These are phyloP conservation scores for Dorcoceras hygrometricum DNA, from an alignment of 257 asterid species.

Conservation along the genomic window DNA sequence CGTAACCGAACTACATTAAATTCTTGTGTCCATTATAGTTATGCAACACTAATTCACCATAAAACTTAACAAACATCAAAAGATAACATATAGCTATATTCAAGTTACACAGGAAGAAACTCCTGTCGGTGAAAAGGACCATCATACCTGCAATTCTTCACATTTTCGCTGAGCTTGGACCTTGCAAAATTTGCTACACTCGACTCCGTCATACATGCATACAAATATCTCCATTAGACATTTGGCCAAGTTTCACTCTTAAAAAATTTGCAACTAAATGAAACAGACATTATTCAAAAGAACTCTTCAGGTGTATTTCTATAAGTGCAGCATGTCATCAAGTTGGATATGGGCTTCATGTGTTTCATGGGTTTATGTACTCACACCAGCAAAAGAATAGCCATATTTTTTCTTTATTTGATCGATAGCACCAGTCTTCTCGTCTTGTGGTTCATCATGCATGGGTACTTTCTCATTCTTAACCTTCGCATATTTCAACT, in stretches of 20 bases:
- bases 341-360: neutral
- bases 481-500: conserved; percentile 46
- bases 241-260: conserved; percentile 5
- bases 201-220: conserved; percentile 51
- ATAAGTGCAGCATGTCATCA: neutral
- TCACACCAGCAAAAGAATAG: conserved; percentile 58
- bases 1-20: no score
- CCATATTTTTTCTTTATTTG: conserved; percentile 94
- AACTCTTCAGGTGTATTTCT: neutral
- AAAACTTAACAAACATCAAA: no score
- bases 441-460: conserved; percentile 50
- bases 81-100: no score
- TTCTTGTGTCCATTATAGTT: no score
- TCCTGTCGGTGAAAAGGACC: neutral
- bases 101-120: neutral
- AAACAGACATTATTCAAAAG: neutral
- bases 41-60: no score
- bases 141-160: conserved; percentile 85
- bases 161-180: conserved; percentile 71
- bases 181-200: conserved; percentile 58
- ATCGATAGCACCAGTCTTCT: conserved; percentile 57
- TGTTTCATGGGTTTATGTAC: conserved; percentile 20
- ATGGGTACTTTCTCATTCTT: conserved; percentile 57
- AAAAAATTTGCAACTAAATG: neutral
- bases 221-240: neutral